Evolutionary conservation across 2,329 filamentous ascomycete species (phyloP).

Genomic region (Blastomyces gilchristii): DNA sequence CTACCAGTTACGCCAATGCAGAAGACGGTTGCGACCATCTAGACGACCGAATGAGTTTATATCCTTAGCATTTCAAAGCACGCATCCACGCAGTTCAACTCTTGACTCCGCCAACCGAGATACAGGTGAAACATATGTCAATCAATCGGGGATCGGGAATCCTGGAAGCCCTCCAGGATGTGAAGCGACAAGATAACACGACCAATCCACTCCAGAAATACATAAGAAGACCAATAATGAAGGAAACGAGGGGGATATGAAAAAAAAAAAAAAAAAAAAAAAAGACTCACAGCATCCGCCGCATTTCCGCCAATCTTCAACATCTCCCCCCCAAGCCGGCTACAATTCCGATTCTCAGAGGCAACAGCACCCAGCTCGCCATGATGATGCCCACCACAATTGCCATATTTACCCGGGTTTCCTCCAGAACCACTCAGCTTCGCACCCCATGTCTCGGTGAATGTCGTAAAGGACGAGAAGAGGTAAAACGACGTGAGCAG

Average conservation of each 20-base stretch:
- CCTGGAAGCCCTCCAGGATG: not conserved
- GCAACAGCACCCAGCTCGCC: conserved; percentile 53
- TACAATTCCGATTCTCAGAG: conserved; percentile 60
- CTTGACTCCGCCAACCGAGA: not conserved
- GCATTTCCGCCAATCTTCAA: conserved; percentile 58
- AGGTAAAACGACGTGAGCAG: conserved; percentile 13
- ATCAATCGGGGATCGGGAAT: not conserved
- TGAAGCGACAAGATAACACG: not conserved
- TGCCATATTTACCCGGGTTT: not conserved
- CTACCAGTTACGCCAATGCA: conserved; percentile 61
- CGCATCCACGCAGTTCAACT: not conserved
- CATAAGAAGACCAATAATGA: not conserved
- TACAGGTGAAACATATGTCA: not conserved
- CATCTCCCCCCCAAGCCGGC: conserved; percentile 55
- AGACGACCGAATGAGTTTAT: not conserved
- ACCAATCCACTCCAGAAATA: not conserved
- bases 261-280: not conserved
- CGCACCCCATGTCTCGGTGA: conserved; percentile 7
- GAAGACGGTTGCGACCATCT: conserved; percentile 61
- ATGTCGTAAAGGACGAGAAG: conserved; percentile 11
- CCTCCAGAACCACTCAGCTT: not conserved
- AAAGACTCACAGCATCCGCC: conserved; percentile 52
- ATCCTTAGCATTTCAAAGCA: not conserved
- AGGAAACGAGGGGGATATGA: not conserved
- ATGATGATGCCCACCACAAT: not conserved